A percentile compares a stretch with the other conserved stretches of the same genome.
Evolutionary conservation across 176 grass and related monocot genomes (phyloP).

Genomic region (Triticum dicoccoides): DNA sequence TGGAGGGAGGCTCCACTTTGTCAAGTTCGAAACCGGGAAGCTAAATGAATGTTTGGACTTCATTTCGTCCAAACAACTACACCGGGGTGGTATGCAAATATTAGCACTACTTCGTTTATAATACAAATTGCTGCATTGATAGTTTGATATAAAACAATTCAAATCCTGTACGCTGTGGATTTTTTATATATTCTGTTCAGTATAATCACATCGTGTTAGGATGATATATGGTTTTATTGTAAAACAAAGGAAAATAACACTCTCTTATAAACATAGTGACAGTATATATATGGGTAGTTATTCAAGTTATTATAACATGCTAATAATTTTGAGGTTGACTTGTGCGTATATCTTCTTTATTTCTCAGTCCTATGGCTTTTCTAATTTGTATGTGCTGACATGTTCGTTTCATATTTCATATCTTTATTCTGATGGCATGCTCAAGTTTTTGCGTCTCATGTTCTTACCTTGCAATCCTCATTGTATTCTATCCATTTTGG

Average conservation of each 20-base stretch:
- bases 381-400: not conserved
- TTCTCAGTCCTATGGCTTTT: not conserved
- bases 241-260: not conserved
- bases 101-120: not conserved
- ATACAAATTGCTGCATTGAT: not conserved
- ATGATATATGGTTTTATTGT: not conserved
- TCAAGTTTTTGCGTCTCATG: not conserved
- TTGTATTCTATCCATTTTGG: not conserved
- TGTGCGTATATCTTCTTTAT: not conserved
- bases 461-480: not conserved
- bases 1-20: constrained; percentile 97
- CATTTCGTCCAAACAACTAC: constrained; percentile 97
- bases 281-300: not conserved
- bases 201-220: too few species aligned
- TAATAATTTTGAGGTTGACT: constrained; percentile 6
- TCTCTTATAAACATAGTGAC: not conserved
- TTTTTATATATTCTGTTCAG: not conserved
- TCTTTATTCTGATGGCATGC: constrained; percentile 6
- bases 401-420: not conserved
- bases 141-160: not conserved
- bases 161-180: not conserved
- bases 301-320: not conserved
- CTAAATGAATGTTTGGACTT: constrained; percentile 93
- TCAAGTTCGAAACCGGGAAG: constrained; percentile 93
- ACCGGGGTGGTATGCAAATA: constrained; percentile 74